Percentiles rank a stretch among this genome's conserved stretches.
phyloP scores from a whole-genome alignment of 1,284 basidiomycete species.

The Schizophyllum amplum region DNA sequence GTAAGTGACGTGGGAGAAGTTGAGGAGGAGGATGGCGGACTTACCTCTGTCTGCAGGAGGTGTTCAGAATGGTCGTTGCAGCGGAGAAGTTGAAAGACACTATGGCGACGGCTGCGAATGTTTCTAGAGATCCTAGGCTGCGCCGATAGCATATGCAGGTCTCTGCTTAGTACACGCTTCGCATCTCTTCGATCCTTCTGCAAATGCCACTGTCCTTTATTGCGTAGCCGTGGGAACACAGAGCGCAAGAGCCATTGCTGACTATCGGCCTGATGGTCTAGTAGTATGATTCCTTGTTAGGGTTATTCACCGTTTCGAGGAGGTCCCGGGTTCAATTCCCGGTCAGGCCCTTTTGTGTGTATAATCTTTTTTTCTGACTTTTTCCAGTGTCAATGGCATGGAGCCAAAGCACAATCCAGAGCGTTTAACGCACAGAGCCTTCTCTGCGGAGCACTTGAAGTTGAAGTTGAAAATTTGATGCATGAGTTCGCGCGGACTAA shows the following conservation, averaged over 20 bases:
- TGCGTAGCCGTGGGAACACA: too few species aligned
- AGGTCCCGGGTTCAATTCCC: slow-evolving; percentile 61
- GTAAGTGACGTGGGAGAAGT: neutral
- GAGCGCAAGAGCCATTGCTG: neutral
- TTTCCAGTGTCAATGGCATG: neutral
- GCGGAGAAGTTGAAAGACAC: neutral
- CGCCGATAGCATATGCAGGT: neutral
- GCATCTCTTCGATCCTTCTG: neutral
- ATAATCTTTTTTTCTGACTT: neutral
- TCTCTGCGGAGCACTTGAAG: neutral
- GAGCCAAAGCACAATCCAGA: neutral
- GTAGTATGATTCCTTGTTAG: neutral
- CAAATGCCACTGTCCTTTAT: neutral
- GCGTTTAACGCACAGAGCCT: neutral
- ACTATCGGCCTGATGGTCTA: neutral
- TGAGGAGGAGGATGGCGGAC: neutral
- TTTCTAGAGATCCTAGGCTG: neutral
- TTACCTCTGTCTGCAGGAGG: neutral
- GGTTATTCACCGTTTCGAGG: slow-evolving; percentile 28
- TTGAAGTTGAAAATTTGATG: neutral
- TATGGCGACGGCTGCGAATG: neutral
- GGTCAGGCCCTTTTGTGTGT: slow-evolving; percentile 35
- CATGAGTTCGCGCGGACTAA: neutral
- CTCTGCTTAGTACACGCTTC: neutral
- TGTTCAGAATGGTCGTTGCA: neutral